A percentile compares a stretch with the other conserved stretches of the same genome.
phyloP scores from a whole-genome alignment of 139 green algal genomes.

The Picochlorum sp. region DNA sequence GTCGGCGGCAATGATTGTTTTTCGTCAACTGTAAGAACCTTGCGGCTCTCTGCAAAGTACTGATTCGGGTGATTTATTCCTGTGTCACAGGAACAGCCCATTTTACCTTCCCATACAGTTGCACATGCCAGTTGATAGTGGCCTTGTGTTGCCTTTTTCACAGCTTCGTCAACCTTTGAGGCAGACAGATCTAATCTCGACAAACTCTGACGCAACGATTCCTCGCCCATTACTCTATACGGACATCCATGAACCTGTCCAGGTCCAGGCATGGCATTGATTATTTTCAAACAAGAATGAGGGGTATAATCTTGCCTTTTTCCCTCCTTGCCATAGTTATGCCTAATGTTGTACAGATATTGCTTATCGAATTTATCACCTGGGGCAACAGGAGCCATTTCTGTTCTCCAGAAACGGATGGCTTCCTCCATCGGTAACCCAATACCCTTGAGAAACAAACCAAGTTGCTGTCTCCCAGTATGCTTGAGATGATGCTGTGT shows the following conservation, averaged over 20 bases:
- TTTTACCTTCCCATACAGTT: conserved; percentile 71
- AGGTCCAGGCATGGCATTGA: conserved; percentile 58
- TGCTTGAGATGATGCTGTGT: conserved; percentile 82
- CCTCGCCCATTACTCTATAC: conserved; percentile 68
- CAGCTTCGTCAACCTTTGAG: conserved; percentile 48
- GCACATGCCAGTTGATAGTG: conserved; percentile 94
- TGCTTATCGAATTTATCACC: conserved; percentile 94
- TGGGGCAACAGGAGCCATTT: conserved; percentile 47
- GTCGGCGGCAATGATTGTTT: no score
- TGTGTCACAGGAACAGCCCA: conserved; percentile 56
- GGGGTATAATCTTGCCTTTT: conserved; percentile 88
- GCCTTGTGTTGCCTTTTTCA: conserved; percentile 57
- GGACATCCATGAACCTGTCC: conserved; percentile 80
- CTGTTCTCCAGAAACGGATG: conserved; percentile 82
- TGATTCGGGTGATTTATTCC: conserved; percentile 90
- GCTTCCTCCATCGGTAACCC: conserved; percentile 85
- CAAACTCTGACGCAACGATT: conserved; percentile 50
- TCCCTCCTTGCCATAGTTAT: conserved; percentile 97
- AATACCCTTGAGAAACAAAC: conserved; percentile 94
- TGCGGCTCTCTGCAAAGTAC: conserved; percentile 69
- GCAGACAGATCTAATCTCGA: conserved; percentile 26
- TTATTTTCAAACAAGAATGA: conserved; percentile 78
- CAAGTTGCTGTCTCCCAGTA: conserved; percentile 79
- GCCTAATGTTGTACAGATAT: conserved; percentile 92
- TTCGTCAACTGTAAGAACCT: neutral